phyloP scores from a whole-genome alignment of 352 stramenopile species.

The Pythium periplocum region DNA sequence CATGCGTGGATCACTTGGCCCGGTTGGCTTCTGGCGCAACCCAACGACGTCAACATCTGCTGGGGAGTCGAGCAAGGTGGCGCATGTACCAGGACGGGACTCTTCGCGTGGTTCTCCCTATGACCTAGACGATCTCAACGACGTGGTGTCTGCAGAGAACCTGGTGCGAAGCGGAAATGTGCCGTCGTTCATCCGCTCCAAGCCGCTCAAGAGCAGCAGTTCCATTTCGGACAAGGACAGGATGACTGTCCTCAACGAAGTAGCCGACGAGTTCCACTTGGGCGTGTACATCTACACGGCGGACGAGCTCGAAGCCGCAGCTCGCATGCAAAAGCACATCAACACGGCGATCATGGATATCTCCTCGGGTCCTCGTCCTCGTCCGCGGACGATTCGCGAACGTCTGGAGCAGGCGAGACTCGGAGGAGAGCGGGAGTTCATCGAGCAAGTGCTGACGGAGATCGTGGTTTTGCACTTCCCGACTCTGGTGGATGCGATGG shows the following conservation, averaged over 20 bases:
- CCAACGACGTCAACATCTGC: background rate
- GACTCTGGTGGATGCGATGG: conserved; percentile 69
- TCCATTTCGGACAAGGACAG: conserved; percentile 55
- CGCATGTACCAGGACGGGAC: background rate
- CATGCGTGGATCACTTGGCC: conserved; percentile 11
- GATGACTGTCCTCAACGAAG: conserved; percentile 52
- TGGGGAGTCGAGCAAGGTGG: conserved; percentile 5
- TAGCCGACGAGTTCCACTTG: conserved; percentile 46
- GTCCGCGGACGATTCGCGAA: conserved; percentile 11
- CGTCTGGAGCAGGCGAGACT: conserved; percentile 13
- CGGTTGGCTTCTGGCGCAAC: background rate
- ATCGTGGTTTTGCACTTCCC: conserved; percentile 63
- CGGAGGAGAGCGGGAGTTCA: conserved; percentile 18
- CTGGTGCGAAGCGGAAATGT: conserved; percentile 6
- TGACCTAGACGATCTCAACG: conserved; percentile 1
- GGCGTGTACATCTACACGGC: conserved; percentile 76
- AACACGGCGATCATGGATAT: conserved; percentile 18
- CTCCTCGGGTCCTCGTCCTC: no score
- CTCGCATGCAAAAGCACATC: conserved; percentile 50
- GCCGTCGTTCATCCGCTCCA: conserved; percentile 11
- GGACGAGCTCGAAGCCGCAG: conserved; percentile 60
- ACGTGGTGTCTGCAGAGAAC: conserved; percentile 3
- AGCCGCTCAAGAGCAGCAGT: conserved; percentile 30
- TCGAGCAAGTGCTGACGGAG: conserved; percentile 58
- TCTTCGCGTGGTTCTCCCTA: no score